phyloP scores from a whole-genome alignment of 192 early-diverging fungal genomes.

The Geosiphon pyriformis region DNA sequence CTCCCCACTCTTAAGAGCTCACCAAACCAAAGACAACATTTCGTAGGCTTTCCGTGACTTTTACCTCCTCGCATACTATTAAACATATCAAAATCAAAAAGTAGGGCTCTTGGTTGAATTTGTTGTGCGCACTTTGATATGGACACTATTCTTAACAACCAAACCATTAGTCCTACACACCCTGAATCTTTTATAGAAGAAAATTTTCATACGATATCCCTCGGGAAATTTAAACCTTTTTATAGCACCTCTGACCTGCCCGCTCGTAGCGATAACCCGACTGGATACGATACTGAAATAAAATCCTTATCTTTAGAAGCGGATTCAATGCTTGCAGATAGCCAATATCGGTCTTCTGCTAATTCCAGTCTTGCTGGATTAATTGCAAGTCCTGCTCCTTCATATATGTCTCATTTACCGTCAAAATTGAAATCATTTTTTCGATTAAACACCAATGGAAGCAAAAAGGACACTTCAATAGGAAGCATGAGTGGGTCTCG shows the following conservation, averaged over 20 bases:
- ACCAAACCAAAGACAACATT: too few relatives aligned
- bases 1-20: too few relatives aligned
- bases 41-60: too few relatives aligned
- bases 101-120: too few relatives aligned
- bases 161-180: neutral
- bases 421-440: constrained; percentile 42
- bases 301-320: constrained; percentile 7
- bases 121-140: too few relatives aligned
- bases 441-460: constrained; percentile 22
- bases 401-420: constrained; percentile 32
- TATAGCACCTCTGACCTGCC: constrained; percentile 4
- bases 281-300: too few relatives aligned
- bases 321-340: constrained; percentile 16
- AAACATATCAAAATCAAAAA: too few relatives aligned
- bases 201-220: neutral
- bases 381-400: constrained; percentile 38
- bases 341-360: neutral
- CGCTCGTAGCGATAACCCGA: neutral
- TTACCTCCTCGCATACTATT: too few relatives aligned
- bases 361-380: neutral
- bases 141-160: constrained; percentile 5
- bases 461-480: constrained; percentile 8
- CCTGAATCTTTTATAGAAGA: too few relatives aligned
- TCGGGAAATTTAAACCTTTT: constrained; percentile 3
- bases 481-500: constrained; percentile 2